Conservation (phyloP, 495 filamentous ascomycete species). For the Penicillium nucicola region DNA sequence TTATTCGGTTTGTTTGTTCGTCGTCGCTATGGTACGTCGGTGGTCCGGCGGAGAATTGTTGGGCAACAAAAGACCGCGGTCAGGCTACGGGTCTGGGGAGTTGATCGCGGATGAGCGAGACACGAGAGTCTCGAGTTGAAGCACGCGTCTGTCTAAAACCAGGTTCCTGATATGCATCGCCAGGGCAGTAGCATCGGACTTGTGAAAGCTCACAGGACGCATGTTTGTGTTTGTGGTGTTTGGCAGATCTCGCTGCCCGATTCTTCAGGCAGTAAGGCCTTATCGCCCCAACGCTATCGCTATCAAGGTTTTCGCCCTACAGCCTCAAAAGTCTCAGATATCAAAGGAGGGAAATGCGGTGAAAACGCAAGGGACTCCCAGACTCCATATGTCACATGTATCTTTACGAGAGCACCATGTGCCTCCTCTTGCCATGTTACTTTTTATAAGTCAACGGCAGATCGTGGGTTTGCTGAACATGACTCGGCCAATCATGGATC, state of each 20-base stretch:
- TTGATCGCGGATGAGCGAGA: not conserved
- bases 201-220: conserved; percentile 1
- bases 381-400: no score
- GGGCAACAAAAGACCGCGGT: not conserved
- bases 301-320: not conserved
- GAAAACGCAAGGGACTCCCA: no score
- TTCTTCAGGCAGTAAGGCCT: not conserved
- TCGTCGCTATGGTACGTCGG: not conserved
- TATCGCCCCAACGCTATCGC: conserved; percentile 2
- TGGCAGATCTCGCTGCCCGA: conserved; percentile 1
- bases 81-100: not conserved
- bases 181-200: not conserved
- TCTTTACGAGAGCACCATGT: no score
- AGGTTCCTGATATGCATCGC: not conserved
- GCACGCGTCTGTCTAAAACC: not conserved
- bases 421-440: no score
- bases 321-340: not conserved
- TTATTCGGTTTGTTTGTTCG: not conserved
- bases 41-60: not conserved
- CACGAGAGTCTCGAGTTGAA: not conserved
- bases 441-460: no score
- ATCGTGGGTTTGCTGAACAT: not conserved
- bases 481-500: not conserved
- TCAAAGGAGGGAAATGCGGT: not conserved
- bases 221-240: conserved; percentile 21